phyloP scores from a whole-genome alignment of 805 yeast species.

The Zygotorulaspora florentina region DNA sequence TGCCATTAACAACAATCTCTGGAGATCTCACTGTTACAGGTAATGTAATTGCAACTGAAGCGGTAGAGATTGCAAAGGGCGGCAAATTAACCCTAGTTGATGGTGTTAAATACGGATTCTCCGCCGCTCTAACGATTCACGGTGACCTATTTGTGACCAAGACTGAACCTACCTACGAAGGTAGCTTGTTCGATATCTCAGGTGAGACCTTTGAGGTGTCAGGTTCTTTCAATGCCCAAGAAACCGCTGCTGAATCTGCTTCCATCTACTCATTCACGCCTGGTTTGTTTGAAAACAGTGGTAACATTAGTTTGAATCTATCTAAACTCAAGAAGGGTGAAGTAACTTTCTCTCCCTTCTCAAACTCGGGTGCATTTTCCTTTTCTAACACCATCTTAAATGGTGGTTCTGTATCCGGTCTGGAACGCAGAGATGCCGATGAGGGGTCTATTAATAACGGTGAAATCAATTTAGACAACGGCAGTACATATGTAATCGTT shows the following conservation, averaged over 20 bases:
- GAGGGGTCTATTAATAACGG: background rate
- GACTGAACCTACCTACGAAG: constrained; percentile 1
- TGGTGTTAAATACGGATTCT: background rate
- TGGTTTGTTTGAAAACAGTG: constrained; percentile 1
- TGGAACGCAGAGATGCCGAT: constrained; percentile 1
- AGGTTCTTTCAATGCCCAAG: background rate
- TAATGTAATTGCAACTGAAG: constrained; percentile 1
- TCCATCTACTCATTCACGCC: constrained; percentile 1
- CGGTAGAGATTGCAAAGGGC: constrained; percentile 3
- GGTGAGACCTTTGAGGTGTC: background rate
- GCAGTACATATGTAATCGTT: constrained; percentile 2
- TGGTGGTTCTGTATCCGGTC: background rate
- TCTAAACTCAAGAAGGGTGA: background rate
- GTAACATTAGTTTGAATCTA: background rate
- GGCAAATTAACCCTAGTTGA: constrained; percentile 1
- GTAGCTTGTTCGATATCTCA: background rate
- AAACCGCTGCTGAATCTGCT: constrained; percentile 2
- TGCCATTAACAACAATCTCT: constrained; percentile 2
- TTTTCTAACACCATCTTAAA: constrained; percentile 1
- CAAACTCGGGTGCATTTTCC: constrained; percentile 3
- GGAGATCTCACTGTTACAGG: background rate
- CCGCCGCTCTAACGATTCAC: background rate
- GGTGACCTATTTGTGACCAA: background rate
- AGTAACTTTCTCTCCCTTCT: background rate
- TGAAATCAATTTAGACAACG: background rate